phyloP scores from a whole-genome alignment of 306 rosid species.

The Fagus sylvatica region DNA sequence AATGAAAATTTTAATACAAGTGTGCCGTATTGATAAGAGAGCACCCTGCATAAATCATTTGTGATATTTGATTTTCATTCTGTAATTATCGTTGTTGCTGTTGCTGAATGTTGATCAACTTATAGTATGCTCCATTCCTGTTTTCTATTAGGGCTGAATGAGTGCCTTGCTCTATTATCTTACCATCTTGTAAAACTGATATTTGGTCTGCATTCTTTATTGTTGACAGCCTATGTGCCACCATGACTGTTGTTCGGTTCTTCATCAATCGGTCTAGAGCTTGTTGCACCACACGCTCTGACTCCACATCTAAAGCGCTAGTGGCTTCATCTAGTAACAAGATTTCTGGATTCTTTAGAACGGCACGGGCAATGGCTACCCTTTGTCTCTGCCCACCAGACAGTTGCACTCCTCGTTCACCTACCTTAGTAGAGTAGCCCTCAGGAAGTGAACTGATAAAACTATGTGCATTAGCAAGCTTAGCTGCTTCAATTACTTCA shows the following conservation, averaged over 20 bases:
- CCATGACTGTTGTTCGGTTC: constrained; percentile 83
- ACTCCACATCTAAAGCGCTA: constrained; percentile 84
- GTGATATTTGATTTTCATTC: constrained; percentile 26
- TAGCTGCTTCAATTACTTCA: constrained; percentile 88
- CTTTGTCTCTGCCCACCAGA: constrained; percentile 94
- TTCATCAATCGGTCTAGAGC: constrained; percentile 82
- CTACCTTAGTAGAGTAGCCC: constrained; percentile 92
- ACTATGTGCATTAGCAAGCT: constrained; percentile 85
- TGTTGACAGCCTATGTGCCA: constrained; percentile 91
- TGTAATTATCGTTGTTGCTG: constrained; percentile 48
- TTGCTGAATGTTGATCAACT: constrained; percentile 84
- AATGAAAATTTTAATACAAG: constrained; percentile 9
- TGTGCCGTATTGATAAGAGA: not conserved
- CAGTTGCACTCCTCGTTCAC: constrained; percentile 91
- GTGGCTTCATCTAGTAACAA: constrained; percentile 89
- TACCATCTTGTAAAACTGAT: constrained; percentile 85
- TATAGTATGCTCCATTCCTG: constrained; percentile 73
- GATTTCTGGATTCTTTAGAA: constrained; percentile 80
- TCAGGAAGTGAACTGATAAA: constrained; percentile 87
- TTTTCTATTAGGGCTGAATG: constrained; percentile 76
- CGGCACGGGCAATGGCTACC: constrained; percentile 90
- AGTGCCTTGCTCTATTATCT: constrained; percentile 87
- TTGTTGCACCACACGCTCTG: constrained; percentile 83
- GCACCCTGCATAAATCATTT: constrained; percentile 16
- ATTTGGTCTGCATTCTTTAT: constrained; percentile 87